Conservation (phyloP, 495 filamentous ascomycete species). For the Podospora anserina region DNA sequence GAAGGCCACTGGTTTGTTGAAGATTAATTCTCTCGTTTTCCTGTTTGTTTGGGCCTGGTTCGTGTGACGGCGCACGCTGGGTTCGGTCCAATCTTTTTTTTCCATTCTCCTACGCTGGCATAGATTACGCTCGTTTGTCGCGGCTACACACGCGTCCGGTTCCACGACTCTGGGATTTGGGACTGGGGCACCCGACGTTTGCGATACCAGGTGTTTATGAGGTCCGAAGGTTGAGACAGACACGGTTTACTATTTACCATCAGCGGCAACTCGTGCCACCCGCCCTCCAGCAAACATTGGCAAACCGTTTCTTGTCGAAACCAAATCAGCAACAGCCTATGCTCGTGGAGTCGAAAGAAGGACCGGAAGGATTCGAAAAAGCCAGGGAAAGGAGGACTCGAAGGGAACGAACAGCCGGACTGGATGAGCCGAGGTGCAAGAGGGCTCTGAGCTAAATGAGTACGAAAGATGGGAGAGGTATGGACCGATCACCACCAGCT, state of each 20-base stretch:
- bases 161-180: slow-evolving; percentile 34
- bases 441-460: slow-evolving; percentile 44
- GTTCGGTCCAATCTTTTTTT: slow-evolving; percentile 21
- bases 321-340: slow-evolving; percentile 26
- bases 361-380: slow-evolving; percentile 25
- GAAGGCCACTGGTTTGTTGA: slow-evolving; percentile 18
- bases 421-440: slow-evolving; percentile 28
- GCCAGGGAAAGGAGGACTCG: slow-evolving; percentile 20
- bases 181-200: slow-evolving; percentile 28
- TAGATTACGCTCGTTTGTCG: slow-evolving; percentile 33
- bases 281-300: slow-evolving; percentile 20
- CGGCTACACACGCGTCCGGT: slow-evolving; percentile 35
- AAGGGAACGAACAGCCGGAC: slow-evolving; percentile 11
- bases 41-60: slow-evolving; percentile 27
- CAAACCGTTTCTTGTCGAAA: slow-evolving; percentile 14
- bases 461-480: slow-evolving; percentile 48
- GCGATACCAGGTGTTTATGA: slow-evolving; percentile 27
- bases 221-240: slow-evolving; percentile 23
- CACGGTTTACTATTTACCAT: slow-evolving; percentile 14
- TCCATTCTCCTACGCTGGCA: slow-evolving; percentile 25
- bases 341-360: slow-evolving; percentile 25
- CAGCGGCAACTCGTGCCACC: slow-evolving; percentile 10
- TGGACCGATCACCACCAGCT: slow-evolving; percentile 38
- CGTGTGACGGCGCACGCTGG: slow-evolving; percentile 25
- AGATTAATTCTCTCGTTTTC: slow-evolving; percentile 19